Evolutionary conservation across 2,329 filamentous ascomycete genomes (phyloP).

Genomic region (Diplocarpon rosae): DNA sequence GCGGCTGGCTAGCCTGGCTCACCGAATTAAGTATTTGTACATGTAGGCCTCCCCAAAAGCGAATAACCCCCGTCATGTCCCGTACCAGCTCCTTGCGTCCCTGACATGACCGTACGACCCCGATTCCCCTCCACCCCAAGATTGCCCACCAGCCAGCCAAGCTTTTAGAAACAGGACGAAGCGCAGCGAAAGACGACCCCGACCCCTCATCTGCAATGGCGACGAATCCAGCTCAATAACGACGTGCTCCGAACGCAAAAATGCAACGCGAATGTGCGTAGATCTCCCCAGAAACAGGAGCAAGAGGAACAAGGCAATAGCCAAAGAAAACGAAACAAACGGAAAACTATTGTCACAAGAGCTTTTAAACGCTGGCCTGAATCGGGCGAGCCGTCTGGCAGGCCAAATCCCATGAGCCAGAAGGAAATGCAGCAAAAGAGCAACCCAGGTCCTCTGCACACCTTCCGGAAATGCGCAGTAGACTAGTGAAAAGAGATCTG

Average conservation of each 20-base stretch:
- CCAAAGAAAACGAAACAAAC: slow-evolving; percentile 5
- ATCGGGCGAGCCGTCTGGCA: slow-evolving; percentile 14
- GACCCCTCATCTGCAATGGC: slow-evolving; percentile 3
- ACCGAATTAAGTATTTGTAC: slow-evolving; percentile 27
- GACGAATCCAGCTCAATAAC: slow-evolving; percentile 10
- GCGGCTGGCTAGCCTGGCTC: slow-evolving; percentile 24
- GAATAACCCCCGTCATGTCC: slow-evolving; percentile 11
- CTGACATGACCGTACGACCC: slow-evolving; percentile 11
- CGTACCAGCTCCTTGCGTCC: slow-evolving; percentile 15
- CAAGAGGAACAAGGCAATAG: slow-evolving; percentile 1
- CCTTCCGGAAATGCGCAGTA: slow-evolving; percentile 23
- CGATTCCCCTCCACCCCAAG: slow-evolving; percentile 15
- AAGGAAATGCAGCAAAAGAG: slow-evolving; percentile 23
- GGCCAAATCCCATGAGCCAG: slow-evolving; percentile 23
- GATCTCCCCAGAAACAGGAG: background rate
- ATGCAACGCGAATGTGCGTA: slow-evolving; percentile 15
- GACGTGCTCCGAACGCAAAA: slow-evolving; percentile 13
- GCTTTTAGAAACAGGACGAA: slow-evolving; percentile 12
- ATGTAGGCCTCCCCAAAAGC: slow-evolving; percentile 12
- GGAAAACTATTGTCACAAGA: slow-evolving; percentile 26
- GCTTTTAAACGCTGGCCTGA: slow-evolving; percentile 22
- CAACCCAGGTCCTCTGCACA: slow-evolving; percentile 25
- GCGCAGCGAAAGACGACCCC: slow-evolving; percentile 2
- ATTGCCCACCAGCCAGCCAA: slow-evolving; percentile 27
- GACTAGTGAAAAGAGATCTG: slow-evolving; percentile 25